These are phyloP conservation scores for Ilex asprella DNA, from an alignment of 257 asterid species.

Conservation along the genomic window DNA sequence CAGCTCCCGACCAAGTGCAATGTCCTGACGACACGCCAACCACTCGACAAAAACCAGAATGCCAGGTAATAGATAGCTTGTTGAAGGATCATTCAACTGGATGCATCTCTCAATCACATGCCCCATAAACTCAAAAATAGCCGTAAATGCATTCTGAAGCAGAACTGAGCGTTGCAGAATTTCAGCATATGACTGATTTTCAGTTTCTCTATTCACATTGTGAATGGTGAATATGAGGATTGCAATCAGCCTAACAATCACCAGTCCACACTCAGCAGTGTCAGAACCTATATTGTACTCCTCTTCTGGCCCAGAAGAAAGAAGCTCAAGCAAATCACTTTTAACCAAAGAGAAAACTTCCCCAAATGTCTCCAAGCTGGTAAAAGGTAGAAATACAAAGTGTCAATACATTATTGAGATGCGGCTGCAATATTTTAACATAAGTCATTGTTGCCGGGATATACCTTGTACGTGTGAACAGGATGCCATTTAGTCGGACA, in stretches of 20 bases:
- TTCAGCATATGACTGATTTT: slow-evolving; percentile 83
- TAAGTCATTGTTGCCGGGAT: slow-evolving; percentile 17
- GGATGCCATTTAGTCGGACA: slow-evolving; percentile 80
- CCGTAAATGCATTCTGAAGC: slow-evolving; percentile 74
- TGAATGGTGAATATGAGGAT: slow-evolving; percentile 78
- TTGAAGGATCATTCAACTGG: slow-evolving; percentile 69
- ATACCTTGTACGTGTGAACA: slow-evolving; percentile 91
- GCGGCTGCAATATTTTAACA: not conserved
- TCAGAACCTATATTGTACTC: slow-evolving; percentile 62
- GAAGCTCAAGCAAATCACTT: slow-evolving; percentile 61
- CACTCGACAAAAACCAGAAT: slow-evolving; percentile 87
- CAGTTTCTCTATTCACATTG: slow-evolving; percentile 69
- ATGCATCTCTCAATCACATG: slow-evolving; percentile 64
- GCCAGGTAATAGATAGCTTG: slow-evolving; percentile 81
- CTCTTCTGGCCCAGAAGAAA: slow-evolving; percentile 65
- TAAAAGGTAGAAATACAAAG: slow-evolving; percentile 16
- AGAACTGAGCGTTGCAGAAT: slow-evolving; percentile 86
- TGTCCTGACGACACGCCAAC: slow-evolving; percentile 80
- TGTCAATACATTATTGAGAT: not conserved
- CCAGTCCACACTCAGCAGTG: slow-evolving; percentile 60
- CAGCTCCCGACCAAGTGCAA: slow-evolving; percentile 60
- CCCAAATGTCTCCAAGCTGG: slow-evolving; percentile 82
- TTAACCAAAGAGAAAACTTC: slow-evolving; percentile 68
- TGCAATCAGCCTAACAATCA: slow-evolving; percentile 64
- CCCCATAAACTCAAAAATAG: slow-evolving; percentile 78